Percentiles rank a stretch among this genome's conserved stretches.
Evolutionary conservation across 768 basidiomycete genomes (phyloP).

Genomic region (Solioccasus polychromus): DNA sequence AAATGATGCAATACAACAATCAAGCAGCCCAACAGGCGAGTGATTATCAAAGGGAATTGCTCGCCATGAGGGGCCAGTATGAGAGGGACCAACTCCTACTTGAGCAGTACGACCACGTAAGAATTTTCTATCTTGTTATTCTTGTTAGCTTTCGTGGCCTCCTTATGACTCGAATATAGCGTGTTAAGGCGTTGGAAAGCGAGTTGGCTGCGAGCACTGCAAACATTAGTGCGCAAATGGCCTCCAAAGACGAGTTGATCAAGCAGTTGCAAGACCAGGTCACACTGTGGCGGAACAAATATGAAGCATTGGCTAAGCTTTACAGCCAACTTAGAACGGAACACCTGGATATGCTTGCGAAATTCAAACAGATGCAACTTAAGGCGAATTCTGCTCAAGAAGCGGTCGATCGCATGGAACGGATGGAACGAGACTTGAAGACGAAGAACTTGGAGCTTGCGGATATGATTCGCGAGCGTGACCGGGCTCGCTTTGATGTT

Average conservation of each 20-base stretch:
- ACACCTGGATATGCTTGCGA: conserved; percentile 94
- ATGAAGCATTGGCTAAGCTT: conserved; percentile 96
- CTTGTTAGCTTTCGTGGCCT: not conserved
- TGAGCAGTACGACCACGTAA: conserved; percentile 93
- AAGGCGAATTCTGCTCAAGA: conserved; percentile 99
- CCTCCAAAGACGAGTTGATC: conserved; percentile 93
- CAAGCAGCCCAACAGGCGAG: conserved; percentile 71
- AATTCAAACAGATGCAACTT: conserved; percentile 95
- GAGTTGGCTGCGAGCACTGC: conserved; percentile 73
- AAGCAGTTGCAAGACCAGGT: conserved; percentile 96
- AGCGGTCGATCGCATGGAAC: conserved; percentile 96
- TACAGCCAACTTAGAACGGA: conserved; percentile 98
- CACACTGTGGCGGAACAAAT: conserved; percentile 95
- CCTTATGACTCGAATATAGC: conserved; percentile 41
- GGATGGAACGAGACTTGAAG: conserved; percentile 98
- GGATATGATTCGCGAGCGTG: conserved; percentile 98
- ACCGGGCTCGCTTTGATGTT: conserved; percentile 91
- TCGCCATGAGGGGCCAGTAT: conserved; percentile 94
- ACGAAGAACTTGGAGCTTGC: conserved; percentile 98
- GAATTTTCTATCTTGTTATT: conserved; percentile 2
- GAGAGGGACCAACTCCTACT: conserved; percentile 97
- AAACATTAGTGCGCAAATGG: conserved; percentile 82
- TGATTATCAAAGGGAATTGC: conserved; percentile 86
- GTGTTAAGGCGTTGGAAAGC: conserved; percentile 93
- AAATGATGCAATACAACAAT: conserved; percentile 77